Evolutionary conservation across 805 yeast species (phyloP).

Genomic region (Ogataea kodamae): DNA sequence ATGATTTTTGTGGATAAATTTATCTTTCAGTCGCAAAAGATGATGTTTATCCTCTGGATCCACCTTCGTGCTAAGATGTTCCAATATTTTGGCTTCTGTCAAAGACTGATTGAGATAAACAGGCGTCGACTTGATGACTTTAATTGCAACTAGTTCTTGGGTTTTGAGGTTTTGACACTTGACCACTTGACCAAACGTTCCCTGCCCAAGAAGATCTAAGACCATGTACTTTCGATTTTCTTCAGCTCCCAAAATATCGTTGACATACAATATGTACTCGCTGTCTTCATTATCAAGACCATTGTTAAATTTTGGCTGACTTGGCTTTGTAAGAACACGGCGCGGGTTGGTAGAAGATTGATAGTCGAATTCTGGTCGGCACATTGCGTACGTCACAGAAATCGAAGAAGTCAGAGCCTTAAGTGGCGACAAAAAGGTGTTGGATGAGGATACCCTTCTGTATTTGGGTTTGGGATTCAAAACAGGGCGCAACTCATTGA

Average conservation of each 20-base stretch:
- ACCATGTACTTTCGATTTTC: conserved; percentile 86
- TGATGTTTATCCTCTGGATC: conserved; percentile 72
- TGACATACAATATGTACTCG: conserved; percentile 90
- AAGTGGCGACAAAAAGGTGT: conserved; percentile 71
- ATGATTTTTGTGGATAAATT: conserved; percentile 89
- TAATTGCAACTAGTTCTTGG: conserved; percentile 89
- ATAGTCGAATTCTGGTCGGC: conserved; percentile 82
- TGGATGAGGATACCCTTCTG: conserved; percentile 63
- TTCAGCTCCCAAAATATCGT: conserved; percentile 84
- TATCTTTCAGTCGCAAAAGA: conserved; percentile 76
- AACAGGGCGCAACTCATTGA: conserved; percentile 57
- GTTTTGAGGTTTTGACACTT: conserved; percentile 77
- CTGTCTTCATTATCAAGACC: conserved; percentile 86
- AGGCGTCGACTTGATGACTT: conserved; percentile 88
- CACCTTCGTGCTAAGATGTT: conserved; percentile 67
- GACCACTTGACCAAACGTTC: conserved; percentile 97
- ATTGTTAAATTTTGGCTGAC: conserved; percentile 73
- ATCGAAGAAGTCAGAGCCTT: conserved; percentile 74
- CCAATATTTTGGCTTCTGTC: conserved; percentile 84
- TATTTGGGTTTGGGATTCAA: conserved; percentile 62
- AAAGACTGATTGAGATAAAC: conserved; percentile 89
- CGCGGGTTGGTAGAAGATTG: conserved; percentile 84
- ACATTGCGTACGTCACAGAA: conserved; percentile 76
- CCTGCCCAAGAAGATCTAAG: conserved; percentile 88
- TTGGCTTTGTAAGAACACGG: conserved; percentile 88